phyloP scores from a whole-genome alignment of 495 filamentous ascomycete genomes.

The Rhypophila decipiens region DNA sequence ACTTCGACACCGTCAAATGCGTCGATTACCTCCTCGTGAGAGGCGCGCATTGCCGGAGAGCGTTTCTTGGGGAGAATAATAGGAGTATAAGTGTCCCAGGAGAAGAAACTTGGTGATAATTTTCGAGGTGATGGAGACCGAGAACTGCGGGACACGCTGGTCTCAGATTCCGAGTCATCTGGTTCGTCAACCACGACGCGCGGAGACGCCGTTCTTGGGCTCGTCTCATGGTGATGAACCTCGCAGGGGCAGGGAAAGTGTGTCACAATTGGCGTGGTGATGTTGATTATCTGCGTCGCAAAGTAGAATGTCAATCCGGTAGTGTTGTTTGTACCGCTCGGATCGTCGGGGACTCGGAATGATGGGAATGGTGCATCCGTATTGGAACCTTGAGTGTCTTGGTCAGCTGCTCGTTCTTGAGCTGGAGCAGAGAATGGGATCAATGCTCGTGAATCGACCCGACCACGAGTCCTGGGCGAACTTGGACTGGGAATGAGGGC shows the following conservation, averaged over 20 bases:
- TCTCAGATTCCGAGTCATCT: too few species aligned
- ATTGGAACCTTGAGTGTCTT: too few species aligned
- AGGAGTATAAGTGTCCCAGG: not conserved
- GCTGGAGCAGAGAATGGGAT: too few species aligned
- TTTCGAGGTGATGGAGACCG: too few species aligned
- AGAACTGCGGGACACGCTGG: not conserved
- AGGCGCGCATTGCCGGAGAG: not conserved
- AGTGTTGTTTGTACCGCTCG: too few species aligned
- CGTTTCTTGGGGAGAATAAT: not conserved
- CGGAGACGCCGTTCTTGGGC: not conserved
- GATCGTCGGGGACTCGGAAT: too few species aligned
- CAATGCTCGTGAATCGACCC: too few species aligned
- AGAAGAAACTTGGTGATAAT: too few species aligned
- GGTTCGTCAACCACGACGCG: not conserved
- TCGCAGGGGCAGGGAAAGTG: not conserved
- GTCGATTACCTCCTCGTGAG: conserved; percentile 1
- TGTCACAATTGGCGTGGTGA: not conserved
- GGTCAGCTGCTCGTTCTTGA: too few species aligned
- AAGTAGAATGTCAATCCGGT: not conserved
- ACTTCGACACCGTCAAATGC: not conserved
- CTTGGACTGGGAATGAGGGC: too few species aligned
- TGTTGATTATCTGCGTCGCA: not conserved
- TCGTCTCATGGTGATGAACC: not conserved
- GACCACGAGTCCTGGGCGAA: too few species aligned
- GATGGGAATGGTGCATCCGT: too few species aligned